Percentiles rank a stretch among this genome's conserved stretches.
phyloP scores from a whole-genome alignment of 768 basidiomycete genomes.

The Chalciporus sphaerocephalus region DNA sequence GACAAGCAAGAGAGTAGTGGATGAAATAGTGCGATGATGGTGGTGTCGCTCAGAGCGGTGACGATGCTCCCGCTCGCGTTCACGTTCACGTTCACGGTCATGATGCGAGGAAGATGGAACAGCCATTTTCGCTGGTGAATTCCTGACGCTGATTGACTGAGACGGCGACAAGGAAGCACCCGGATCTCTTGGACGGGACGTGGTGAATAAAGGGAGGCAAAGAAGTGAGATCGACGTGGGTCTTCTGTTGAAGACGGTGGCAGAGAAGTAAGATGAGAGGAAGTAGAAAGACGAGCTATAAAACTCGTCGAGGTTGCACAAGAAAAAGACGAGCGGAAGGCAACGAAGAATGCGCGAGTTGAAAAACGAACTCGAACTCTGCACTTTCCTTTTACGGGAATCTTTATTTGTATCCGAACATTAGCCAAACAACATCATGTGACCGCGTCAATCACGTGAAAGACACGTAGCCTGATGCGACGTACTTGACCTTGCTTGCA shows the following conservation, averaged over 20 bases:
- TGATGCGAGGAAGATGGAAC: constrained; percentile 81
- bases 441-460: constrained; percentile 25
- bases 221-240: background rate
- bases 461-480: constrained; percentile 5
- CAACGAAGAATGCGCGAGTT: constrained; percentile 20
- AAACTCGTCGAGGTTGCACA: constrained; percentile 14
- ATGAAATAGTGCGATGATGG: constrained; percentile 82
- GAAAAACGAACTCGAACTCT: constrained; percentile 29
- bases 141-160: constrained; percentile 55
- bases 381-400: constrained; percentile 23
- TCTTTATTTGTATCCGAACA: constrained; percentile 27
- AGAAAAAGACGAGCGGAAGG: constrained; percentile 3
- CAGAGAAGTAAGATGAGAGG: constrained; percentile 7
- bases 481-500: too few species aligned
- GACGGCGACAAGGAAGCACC: constrained; percentile 76
- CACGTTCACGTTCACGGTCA: constrained; percentile 51
- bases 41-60: constrained; percentile 63
- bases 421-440: constrained; percentile 31
- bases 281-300: constrained; percentile 12
- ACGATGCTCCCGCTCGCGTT: constrained; percentile 51
- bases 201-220: constrained; percentile 37
- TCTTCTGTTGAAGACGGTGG: constrained; percentile 20
- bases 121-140: constrained; percentile 58
- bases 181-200: constrained; percentile 63
- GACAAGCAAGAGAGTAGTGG: constrained; percentile 82